Base-by-base conservation (phyloP, 495 filamentous ascomycete species). In the Podospora bellae-mahoneyi region DNA sequence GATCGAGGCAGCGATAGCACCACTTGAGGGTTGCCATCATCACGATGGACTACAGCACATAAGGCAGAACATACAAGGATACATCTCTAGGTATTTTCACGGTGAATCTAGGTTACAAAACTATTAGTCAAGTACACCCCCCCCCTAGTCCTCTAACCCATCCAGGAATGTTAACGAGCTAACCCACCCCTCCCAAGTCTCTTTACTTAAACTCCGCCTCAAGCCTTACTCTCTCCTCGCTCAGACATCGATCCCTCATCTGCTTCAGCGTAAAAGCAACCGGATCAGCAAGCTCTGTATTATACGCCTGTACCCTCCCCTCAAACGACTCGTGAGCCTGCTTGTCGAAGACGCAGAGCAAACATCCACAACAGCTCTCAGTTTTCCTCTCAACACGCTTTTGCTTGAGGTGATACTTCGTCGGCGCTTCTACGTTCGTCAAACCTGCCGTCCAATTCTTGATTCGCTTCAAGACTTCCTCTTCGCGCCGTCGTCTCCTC, bases 181-280 rank as follows among this genome's bases (percentile, higher is more conserved):
- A 23, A 23, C 23, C 23, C 23, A 23, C 23, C 23, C 23, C 23
- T 23, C 23, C 23, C 23, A 20, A 56, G 54, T 56, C 54, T 0
- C 54, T 18, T 6, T 56, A 56, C 4, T 56, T 13, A 13, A 56
- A 1, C 5, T 56, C 54, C 5, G 54, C 2, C 54, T 9, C 15
- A 56, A 56, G 15, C 1, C 19, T 56, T 56, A 13, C 54, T 56
- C 19, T 56, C 4, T 56, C 15, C 54, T 56, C 54, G 6, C 16
- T 20, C 19, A 56, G 4, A 56, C 54, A 13, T 13, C 54, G 54
- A 56, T 56, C 54, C 19, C 54, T 56, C 4, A 56, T 56, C 54
- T 56, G 54, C 54, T 56, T 6, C 54, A 56, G 4, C 54, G 54
- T 56, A 56, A 56, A 56, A 56, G 54, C 54, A 56, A 56, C 54